Conservation (phyloP, 352 stramenopile genomes). For the Globisporangium paddicum region DNA sequence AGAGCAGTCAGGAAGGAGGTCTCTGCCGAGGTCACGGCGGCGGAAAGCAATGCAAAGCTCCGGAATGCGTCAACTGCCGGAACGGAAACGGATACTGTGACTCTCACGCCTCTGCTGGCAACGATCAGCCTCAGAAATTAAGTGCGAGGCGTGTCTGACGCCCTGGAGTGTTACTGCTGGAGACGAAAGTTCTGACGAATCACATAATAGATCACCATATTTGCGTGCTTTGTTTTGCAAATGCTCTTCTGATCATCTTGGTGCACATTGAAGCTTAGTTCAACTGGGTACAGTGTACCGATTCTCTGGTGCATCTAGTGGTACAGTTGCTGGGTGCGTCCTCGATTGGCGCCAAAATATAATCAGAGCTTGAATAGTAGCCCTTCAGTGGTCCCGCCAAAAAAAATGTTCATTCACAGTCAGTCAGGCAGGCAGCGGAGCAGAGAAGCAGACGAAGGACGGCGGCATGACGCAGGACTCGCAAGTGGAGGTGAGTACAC, state of each 20-base stretch:
- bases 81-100: slow-evolving; percentile 26
- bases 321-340: slow-evolving; percentile 2
- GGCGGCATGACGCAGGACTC: slow-evolving; percentile 6
- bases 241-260: no score
- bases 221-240: background rate
- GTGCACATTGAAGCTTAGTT: background rate
- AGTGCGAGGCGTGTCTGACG: background rate
- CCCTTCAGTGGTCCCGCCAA: slow-evolving; percentile 2
- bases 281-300: background rate
- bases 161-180: background rate
- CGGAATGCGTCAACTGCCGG: slow-evolving; percentile 23
- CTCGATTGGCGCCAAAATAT: slow-evolving; percentile 7
- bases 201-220: background rate
- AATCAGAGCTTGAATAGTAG: background rate
- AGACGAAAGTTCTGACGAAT: background rate
- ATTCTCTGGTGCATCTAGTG: background rate
- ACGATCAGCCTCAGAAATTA: background rate
- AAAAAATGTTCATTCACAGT: slow-evolving; percentile 1
- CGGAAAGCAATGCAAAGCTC: slow-evolving; percentile 24
- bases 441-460: background rate
- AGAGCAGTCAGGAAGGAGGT: slow-evolving; percentile 68
- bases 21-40: slow-evolving; percentile 61
- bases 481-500: slow-evolving; percentile 9
- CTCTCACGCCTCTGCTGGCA: background rate
- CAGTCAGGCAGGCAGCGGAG: background rate